These are phyloP conservation scores for Discostella pseudostelligera DNA, from an alignment of 108 stramenopile species.

Conservation along the genomic window DNA sequence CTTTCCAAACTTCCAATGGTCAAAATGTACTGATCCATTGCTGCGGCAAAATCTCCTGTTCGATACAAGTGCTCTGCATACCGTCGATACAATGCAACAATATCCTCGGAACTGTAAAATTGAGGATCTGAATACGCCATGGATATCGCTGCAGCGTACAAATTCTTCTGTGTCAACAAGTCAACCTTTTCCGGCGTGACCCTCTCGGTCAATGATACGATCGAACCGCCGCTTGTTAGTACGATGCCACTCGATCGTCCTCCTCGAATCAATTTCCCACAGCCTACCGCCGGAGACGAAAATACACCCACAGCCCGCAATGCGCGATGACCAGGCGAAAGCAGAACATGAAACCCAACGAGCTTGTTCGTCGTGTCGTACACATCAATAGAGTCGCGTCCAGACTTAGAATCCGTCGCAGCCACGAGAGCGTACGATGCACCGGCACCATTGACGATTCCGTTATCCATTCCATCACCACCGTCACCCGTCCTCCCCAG, in stretches of 20 bases:
- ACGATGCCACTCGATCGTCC: conserved; percentile 75
- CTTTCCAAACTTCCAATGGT: conserved; percentile 94
- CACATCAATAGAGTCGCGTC: conserved; percentile 83
- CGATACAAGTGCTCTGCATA: conserved; percentile 95
- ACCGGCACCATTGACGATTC: conserved; percentile 21
- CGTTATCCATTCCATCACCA: conserved; percentile 5
- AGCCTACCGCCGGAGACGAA: conserved; percentile 46
- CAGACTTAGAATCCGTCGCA: conserved; percentile 76
- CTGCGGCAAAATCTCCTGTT: conserved; percentile 86
- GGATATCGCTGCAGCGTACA: conserved; percentile 90
- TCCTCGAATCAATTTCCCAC: conserved; percentile 47
- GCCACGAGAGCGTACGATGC: conserved; percentile 76
- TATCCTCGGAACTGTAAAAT: conserved; percentile 62
- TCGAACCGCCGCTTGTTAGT: conserved; percentile 76
- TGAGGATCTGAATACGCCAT: conserved; percentile 85
- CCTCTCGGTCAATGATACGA: conserved; percentile 89
- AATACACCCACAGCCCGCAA: conserved; percentile 66
- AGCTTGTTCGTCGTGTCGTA: conserved; percentile 85
- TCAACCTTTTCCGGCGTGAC: conserved; percentile 85
- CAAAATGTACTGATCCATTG: conserved; percentile 91
- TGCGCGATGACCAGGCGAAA: conserved; percentile 79
- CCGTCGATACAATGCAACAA: conserved; percentile 76
- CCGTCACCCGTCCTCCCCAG: not conserved
- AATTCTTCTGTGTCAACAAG: conserved; percentile 81
- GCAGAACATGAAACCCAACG: conserved; percentile 81